Base-by-base conservation (phyloP, 2,329 filamentous ascomycete species). In the Lachnellula suecica region DNA sequence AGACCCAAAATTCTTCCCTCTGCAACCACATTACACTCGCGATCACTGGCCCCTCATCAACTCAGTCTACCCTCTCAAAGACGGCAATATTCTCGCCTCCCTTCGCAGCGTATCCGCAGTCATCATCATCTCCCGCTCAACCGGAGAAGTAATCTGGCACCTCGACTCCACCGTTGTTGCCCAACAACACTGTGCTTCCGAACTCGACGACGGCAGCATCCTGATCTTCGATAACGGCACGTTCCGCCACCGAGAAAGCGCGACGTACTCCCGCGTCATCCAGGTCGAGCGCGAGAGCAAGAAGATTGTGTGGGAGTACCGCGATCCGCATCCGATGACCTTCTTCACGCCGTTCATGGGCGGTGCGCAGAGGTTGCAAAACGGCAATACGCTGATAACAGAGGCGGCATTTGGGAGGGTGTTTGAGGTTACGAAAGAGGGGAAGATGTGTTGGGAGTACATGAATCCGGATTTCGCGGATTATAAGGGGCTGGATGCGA, bases 301-400 rank as follows among this genome's bases (percentile, higher is more conserved):
- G 45, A 45, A 71, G 38, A 69, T 76, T 19, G 62, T 71, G 2
- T 77, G 74, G 74, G 67, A 76, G 48, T 75, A 76, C 44, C 64
- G 63, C 8, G 74, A 77, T 44, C 53, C 53, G 2, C 44, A 56
- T 44, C 54, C 47, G 22, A 56, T 56, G 51, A 52, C 53, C 2
- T 59, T 59, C 58, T 76, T 75, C 61, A 74, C 71, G 1, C 73
- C 73, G 1, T 76, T 76, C 47, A 76, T 77, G 74, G 74, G 74
- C 19, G 70, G 70, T 44, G 74, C 73, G 7, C 73, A 76, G 58
- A 61, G 70, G 13, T 55, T 76, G 15, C 38, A 34, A 9, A 72
- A 71, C 46, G 72, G 72, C 8, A 76, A 76, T 54, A 72, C 72
- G 0, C 48, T 76, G 47, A 53, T 76, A 5, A 73, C 69, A 20